Conservation (phyloP, 2,329 filamentous ascomycete species). For the Colletotrichum sublineola region DNA sequence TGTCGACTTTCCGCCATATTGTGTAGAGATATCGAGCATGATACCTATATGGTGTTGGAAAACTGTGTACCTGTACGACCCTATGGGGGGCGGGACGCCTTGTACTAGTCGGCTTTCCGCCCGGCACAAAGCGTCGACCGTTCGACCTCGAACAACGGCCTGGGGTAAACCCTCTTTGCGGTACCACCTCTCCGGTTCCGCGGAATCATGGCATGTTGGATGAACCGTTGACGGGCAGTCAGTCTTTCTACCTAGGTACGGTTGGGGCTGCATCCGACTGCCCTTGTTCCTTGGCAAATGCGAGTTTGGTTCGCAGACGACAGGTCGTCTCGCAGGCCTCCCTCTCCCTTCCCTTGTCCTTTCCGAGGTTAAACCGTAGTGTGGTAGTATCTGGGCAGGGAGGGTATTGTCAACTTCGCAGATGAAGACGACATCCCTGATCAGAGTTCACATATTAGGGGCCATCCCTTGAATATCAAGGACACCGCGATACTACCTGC, state of each 20-base stretch:
- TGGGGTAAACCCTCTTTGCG: conserved; percentile 18
- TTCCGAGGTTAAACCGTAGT: background rate
- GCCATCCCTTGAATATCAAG: background rate
- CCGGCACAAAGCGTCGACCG: conserved; percentile 1
- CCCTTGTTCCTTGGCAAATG: background rate
- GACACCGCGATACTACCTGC: conserved; percentile 22
- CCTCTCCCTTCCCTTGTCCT: background rate
- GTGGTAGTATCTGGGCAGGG: background rate
- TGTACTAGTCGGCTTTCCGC: background rate
- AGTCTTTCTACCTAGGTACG: too few species aligned
- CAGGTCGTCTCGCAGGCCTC: conserved; percentile 1
- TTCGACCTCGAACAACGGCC: background rate
- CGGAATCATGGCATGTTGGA: conserved; percentile 16
- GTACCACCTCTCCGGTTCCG: conserved; percentile 4
- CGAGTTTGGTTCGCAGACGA: background rate
- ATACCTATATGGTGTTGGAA: too few species aligned
- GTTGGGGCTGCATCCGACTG: background rate
- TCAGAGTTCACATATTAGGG: conserved; percentile 13
- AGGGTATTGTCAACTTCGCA: background rate
- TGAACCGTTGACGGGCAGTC: conserved; percentile 22
- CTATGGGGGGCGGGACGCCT: too few species aligned
- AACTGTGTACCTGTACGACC: too few species aligned
- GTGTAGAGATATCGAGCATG: too few species aligned
- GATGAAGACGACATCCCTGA: conserved; percentile 28
- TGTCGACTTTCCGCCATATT: background rate